A percentile compares a stretch with the other conserved stretches of the same genome.
Evolutionary conservation across 176 grass and related monocot species (phyloP).

Genomic region (Triticum dicoccoides): DNA sequence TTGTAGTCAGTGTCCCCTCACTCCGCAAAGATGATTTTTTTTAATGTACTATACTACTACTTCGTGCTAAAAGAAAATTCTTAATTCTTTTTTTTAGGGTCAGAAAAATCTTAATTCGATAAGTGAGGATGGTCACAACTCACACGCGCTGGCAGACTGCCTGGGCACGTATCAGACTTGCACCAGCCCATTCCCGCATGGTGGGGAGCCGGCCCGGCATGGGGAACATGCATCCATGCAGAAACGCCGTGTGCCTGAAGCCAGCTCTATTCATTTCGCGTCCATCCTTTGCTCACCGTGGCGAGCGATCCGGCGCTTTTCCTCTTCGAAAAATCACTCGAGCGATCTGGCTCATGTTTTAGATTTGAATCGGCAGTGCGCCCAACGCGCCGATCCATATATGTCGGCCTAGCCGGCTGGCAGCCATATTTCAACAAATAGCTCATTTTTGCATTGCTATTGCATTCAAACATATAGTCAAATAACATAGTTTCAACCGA

Average conservation of each 20-base stretch:
- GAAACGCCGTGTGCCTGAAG: not conserved
- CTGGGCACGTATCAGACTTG: not conserved
- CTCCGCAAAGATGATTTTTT: not conserved
- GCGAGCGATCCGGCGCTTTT: not conserved
- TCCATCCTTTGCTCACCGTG: not conserved
- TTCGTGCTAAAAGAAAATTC: no score
- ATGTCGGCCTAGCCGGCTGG: no score
- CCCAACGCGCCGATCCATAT: no score
- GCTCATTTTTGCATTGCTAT: no score
- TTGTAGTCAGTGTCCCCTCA: not conserved
- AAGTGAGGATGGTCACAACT: not conserved
- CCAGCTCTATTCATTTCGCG: not conserved
- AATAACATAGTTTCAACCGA: no score
- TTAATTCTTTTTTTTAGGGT: no score
- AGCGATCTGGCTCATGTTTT: no score
- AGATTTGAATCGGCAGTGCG: no score
- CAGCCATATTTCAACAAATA: no score
- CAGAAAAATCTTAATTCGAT: not conserved
- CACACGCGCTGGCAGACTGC: not conserved
- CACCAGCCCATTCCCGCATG: not conserved
- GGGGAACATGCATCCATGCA: not conserved
- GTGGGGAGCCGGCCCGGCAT: not conserved
- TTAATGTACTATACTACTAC: no score
- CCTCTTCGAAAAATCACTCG: not conserved
- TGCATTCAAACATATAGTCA: no score